A percentile compares a stretch with the other conserved stretches of the same genome.
Conservation (phyloP, 2,329 filamentous ascomycete species). For the Verticillium nubilum region DNA sequence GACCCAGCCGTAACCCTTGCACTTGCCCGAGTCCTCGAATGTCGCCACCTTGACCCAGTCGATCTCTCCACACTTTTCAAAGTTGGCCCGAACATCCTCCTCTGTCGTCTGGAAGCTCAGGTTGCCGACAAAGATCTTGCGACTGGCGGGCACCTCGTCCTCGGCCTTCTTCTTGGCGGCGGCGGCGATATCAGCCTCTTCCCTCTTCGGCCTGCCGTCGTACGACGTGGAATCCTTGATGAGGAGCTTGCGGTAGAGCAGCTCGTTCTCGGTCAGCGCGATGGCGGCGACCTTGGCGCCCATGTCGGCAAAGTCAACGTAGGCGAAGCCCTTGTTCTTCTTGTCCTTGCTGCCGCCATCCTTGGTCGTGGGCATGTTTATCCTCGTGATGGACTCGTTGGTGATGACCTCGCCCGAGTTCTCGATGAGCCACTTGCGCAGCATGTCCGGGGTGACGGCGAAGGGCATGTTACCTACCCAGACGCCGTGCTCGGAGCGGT, state of each 20-base stretch:
- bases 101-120: conserved; percentile 77
- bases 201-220: conserved; percentile 77
- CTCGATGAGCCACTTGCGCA: conserved; percentile 75
- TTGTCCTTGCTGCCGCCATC: conserved; percentile 26
- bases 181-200: conserved; percentile 27
- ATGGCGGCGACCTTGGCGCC: conserved; percentile 71
- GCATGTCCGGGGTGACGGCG: conserved; percentile 64
- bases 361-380: conserved; percentile 69
- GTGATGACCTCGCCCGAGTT: conserved; percentile 62
- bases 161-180: conserved; percentile 17
- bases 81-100: conserved; percentile 75
- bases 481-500: conserved; percentile 75
- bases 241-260: conserved; percentile 72
- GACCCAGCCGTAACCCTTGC: conserved; percentile 96
- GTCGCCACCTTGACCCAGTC: conserved; percentile 84
- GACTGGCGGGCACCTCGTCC: conserved; percentile 50
- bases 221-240: conserved; percentile 93
- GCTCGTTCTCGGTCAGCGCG: conserved; percentile 76
- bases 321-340: conserved; percentile 88
- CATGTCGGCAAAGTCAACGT: conserved; percentile 80
- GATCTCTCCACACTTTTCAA: conserved; percentile 77
- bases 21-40: conserved; percentile 95
- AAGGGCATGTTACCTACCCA: conserved; percentile 98
- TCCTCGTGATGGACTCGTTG: conserved; percentile 70
- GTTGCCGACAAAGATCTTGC: conserved; percentile 89